These are phyloP conservation scores for Ceratocystis harringtonii DNA, from an alignment of 2,329 filamentous ascomycete species.

Conservation along the genomic window DNA sequence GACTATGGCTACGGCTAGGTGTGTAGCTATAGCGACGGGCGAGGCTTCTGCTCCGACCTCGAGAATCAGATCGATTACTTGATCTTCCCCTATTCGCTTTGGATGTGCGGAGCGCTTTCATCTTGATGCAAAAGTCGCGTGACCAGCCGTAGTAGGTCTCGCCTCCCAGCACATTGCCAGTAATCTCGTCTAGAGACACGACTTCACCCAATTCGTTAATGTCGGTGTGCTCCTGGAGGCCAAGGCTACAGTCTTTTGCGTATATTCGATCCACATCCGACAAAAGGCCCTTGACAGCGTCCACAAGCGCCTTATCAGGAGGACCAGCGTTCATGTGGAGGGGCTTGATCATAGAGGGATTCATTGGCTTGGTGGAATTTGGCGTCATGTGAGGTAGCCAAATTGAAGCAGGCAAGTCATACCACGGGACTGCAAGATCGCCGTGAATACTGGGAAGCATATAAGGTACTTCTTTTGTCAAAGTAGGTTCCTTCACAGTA, in stretches of 20 bases:
- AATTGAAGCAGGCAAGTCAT: slow-evolving; percentile 69
- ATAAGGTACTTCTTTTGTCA: slow-evolving; percentile 46
- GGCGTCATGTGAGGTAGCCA: slow-evolving; percentile 66
- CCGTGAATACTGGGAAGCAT: slow-evolving; percentile 64
- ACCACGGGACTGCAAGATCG: slow-evolving; percentile 56
- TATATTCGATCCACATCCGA: slow-evolving; percentile 56
- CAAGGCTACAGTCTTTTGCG: slow-evolving; percentile 32
- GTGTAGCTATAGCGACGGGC: slow-evolving; percentile 22
- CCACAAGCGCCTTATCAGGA: slow-evolving; percentile 48
- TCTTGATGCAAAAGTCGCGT: slow-evolving; percentile 61
- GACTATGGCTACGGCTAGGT: slow-evolving; percentile 22
- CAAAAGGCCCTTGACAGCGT: slow-evolving; percentile 56
- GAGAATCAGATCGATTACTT: slow-evolving; percentile 21
- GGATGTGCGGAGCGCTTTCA: slow-evolving; percentile 36
- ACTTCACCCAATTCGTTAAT: slow-evolving; percentile 63
- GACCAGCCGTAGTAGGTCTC: slow-evolving; percentile 87
- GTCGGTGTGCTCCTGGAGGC: slow-evolving; percentile 30
- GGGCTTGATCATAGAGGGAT: slow-evolving; percentile 53
- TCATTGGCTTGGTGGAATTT: slow-evolving; percentile 60
- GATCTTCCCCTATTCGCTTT: slow-evolving; percentile 29
- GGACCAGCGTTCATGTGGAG: slow-evolving; percentile 54
- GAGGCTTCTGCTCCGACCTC: slow-evolving; percentile 22
- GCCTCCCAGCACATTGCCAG: slow-evolving; percentile 46
- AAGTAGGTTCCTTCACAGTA: slow-evolving; percentile 22
- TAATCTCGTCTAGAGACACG: slow-evolving; percentile 49